Evolutionary conservation across 352 stramenopile species (phyloP).

Genomic region (Peronospora farinosa): DNA sequence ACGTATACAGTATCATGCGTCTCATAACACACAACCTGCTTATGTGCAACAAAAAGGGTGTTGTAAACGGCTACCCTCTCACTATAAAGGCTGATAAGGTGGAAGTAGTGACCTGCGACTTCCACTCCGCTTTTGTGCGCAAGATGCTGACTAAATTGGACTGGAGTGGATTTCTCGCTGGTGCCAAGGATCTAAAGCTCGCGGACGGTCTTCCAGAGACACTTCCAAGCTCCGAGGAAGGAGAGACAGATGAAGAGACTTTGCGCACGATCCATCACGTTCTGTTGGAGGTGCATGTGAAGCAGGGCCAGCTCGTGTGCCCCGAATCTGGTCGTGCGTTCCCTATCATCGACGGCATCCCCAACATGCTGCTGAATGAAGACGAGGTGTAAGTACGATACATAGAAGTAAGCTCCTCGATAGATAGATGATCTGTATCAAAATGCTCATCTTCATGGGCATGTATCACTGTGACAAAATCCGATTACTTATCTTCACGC

Average conservation of each 20-base stretch:
- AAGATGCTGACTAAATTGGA: conserved; percentile 89
- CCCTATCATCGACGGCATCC: conserved; percentile 94
- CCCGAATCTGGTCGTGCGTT: conserved; percentile 94
- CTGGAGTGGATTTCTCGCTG: conserved; percentile 79
- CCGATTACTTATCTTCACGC: not conserved
- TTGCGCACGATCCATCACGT: conserved; percentile 86
- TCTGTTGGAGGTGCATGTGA: conserved; percentile 92
- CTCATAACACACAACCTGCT: conserved; percentile 94
- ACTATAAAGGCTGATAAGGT: conserved; percentile 76
- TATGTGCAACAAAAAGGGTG: conserved; percentile 91
- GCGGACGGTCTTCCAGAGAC: conserved; percentile 61
- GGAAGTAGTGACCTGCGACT: conserved; percentile 79
- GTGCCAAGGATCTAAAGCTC: conserved; percentile 64
- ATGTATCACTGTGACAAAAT: conserved; percentile 2
- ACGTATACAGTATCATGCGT: conserved; percentile 44
- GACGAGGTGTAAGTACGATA: conserved; percentile 72
- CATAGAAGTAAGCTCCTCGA: conserved; percentile 4
- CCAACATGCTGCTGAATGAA: conserved; percentile 94
- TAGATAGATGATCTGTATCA: conserved; percentile 41
- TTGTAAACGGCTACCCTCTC: conserved; percentile 89
- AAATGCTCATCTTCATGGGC: conserved; percentile 2
- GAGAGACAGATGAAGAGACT: conserved; percentile 51
- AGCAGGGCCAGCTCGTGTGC: conserved; percentile 94
- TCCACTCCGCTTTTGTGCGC: conserved; percentile 75
- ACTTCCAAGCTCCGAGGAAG: conserved; percentile 35